Evolutionary conservation across 2,329 filamentous ascomycete genomes (phyloP), one percentile per base, ranked within the genome.

Genomic region (Colletotrichum gloeosporioides): DNA sequence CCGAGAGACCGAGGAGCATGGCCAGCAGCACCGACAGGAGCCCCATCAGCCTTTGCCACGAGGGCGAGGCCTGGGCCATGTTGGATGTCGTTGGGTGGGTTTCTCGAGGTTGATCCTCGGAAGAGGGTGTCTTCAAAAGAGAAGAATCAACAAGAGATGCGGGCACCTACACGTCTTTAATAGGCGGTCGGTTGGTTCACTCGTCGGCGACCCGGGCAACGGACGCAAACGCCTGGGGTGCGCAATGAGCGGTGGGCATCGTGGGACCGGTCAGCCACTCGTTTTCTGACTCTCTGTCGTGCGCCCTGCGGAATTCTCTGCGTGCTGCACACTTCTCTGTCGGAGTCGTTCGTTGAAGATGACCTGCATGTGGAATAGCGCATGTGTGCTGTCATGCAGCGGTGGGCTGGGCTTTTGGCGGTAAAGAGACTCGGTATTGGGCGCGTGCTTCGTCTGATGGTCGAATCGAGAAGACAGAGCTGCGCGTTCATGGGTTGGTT

Each of bases 31-130:
- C 74, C 59, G 70, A 69, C 59, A 76, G 65, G 55, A 76, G 71
- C 70, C 70, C 74, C 49, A 76, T 27, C 71, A 76, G 74, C 65
- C 74, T 76, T 36, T 74, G 74, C 74, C 74, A 76, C 29, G 74
- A 53, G 53, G 71, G 70, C 74, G 71, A 74, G 70, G 74, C 57
- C 70, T 74, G 74, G 71, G 74, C 74, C 74, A 76, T 76, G 49
- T 59, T 34, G 36, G 57, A 25, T 34, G 18, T 65, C 36, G 29
- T 34, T 63, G 29, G 64, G 64, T 57, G 39, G 61, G 65, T 59
- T 68, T 75, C 49, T 74, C 73, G 73, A 73, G 70, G 74, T 29
- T 72, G 70, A 57, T 53, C 74, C 74, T 76, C 74, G 70, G 71
- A 74, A 66, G 74, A 76, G 74, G 74, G 67, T 76, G 65, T 68